Percentiles rank a stretch among this genome's conserved stretches.
Evolutionary conservation across 2,329 filamentous ascomycete species (phyloP).

Genomic region (Fusarium nelsonii): DNA sequence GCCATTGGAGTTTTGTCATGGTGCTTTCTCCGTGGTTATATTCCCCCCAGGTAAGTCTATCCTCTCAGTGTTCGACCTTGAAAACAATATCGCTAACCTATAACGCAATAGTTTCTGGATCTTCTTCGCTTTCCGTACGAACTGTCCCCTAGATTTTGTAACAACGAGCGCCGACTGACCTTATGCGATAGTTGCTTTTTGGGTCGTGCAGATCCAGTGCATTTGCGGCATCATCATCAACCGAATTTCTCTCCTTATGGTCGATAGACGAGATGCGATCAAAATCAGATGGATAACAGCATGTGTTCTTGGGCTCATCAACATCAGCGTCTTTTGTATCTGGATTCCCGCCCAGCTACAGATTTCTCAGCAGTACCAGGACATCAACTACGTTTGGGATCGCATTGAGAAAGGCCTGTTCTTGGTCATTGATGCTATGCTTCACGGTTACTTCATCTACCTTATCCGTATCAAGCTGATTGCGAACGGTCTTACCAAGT

Average conservation of each 20-base stretch:
- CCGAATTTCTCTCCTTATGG: constrained; percentile 38
- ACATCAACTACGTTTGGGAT: constrained; percentile 37
- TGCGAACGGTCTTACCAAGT: constrained; percentile 61
- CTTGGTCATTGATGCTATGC: constrained; percentile 33
- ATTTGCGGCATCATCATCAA: constrained; percentile 46
- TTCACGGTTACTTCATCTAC: constrained; percentile 54
- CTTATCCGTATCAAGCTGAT: constrained; percentile 59
- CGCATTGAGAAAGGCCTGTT: constrained; percentile 38
- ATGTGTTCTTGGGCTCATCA: constrained; percentile 26
- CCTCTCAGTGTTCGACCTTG: no score
- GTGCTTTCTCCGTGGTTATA: constrained; percentile 36
- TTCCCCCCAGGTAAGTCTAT: constrained; percentile 32
- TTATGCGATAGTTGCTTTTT: constrained; percentile 20
- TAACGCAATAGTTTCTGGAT: constrained; percentile 37
- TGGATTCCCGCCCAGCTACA: constrained; percentile 39
- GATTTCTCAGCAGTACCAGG: constrained; percentile 24
- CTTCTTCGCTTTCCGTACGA: constrained; percentile 36
- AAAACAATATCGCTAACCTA: background rate
- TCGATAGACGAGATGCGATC: constrained; percentile 16
- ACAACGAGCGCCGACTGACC: constrained; percentile 4
- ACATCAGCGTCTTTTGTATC: constrained; percentile 38
- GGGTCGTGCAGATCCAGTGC: constrained; percentile 43
- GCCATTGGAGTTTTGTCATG: constrained; percentile 41
- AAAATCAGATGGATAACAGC: constrained; percentile 34
- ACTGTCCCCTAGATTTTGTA: accelerated